Base-by-base conservation (phyloP, 2,329 filamentous ascomycete genomes). In the Fusarium tricinctum region DNA sequence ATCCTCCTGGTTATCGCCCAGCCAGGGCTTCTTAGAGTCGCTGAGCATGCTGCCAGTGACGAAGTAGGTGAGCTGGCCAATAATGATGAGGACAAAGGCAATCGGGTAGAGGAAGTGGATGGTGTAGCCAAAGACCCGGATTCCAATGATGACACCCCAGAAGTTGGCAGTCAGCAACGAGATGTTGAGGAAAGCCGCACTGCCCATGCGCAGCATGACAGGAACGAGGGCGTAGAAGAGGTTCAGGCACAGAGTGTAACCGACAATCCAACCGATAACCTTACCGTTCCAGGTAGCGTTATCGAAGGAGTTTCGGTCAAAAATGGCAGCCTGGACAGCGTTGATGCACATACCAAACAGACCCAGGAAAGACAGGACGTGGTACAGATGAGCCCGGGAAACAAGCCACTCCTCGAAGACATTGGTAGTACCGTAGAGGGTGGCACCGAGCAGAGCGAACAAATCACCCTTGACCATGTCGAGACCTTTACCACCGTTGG, bases 151-250 rank as follows among this genome's bases (percentile, higher is more conserved):
- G 66, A 97, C 91, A 69, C 94, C 94, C 96, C 96, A 99, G 82
- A 98, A 98, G 81, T 97, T 97, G 73, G 90, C 93, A 3, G 96
- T 98, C 63, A 99, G 84, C 69, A 99, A 84, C 9, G 92, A 95
- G 75, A 98, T 97, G 80, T 99, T 97, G 84, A 97, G 97, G 81
- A 99, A 97, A 20, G 94, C 95, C 4, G 96, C 96, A 17, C 89
- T 92, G 28, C 92, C 92, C 82, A 98, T 91, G 69, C 96, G 92
- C 80, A 98, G 90, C 67, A 99, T 86, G 55, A 98, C 82, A 1
- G 96, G 96, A 0, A 92, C 94, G 5, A 96, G 84, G 9, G 90
- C 89, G 83, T 99, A 99, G 81, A 99, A 99, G 62, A 96, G 81
- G 54, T 86, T 84, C 22, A 99, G 85, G 62, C 90, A 89, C 19